Conservation (phyloP, 495 filamentous ascomycete species). For the Evansstolkia leycettana region DNA sequence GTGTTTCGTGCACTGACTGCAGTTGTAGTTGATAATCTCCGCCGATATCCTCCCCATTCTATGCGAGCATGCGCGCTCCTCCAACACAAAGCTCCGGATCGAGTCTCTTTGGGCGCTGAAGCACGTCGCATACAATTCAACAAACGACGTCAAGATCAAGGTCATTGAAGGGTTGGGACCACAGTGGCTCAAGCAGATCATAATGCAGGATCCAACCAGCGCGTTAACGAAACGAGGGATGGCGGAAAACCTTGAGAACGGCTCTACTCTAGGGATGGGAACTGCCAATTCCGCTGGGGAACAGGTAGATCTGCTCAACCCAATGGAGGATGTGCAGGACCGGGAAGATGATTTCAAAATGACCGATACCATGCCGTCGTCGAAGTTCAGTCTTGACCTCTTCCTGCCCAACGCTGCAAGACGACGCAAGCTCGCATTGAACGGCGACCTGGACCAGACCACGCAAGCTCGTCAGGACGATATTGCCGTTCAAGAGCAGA, state of each 20-base stretch:
- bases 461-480: constrained; percentile 60
- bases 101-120: constrained; percentile 90
- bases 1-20: neutral
- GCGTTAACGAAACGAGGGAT: constrained; percentile 19
- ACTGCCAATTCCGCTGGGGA: constrained; percentile 54
- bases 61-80: constrained; percentile 73
- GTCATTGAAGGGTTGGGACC: constrained; percentile 66
- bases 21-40: constrained; percentile 52
- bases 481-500: constrained; percentile 79
- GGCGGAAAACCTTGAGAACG: constrained; percentile 27
- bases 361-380: constrained; percentile 34
- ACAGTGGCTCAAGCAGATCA: constrained; percentile 67
- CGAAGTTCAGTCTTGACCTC: constrained; percentile 29
- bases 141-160: constrained; percentile 56
- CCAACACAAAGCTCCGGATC: constrained; percentile 56
- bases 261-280: constrained; percentile 36
- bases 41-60: constrained; percentile 65
- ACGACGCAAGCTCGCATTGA: constrained; percentile 33
- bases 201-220: constrained; percentile 37
- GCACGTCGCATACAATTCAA: constrained; percentile 59
- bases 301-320: constrained; percentile 54
- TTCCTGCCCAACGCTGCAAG: constrained; percentile 27
- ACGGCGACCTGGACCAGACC: constrained; percentile 34
- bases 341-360: constrained; percentile 58
- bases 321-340: constrained; percentile 39